Conservation (phyloP, 169 alveolate species). For the Plasmodium ovale region DNA sequence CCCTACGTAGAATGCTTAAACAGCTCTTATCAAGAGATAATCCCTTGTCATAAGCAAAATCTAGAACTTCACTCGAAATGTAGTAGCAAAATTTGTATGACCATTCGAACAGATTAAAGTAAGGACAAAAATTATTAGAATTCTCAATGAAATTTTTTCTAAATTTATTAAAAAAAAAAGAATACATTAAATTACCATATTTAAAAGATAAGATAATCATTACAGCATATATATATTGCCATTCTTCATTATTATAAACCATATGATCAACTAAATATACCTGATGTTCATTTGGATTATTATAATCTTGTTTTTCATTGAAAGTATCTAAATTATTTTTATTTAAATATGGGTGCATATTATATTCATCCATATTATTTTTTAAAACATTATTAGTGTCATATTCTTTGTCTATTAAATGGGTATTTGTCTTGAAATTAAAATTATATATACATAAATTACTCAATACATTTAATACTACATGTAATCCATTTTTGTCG, state of each 20-base stretch:
- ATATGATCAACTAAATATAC: constrained; percentile 30
- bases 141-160: constrained; percentile 19
- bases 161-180: constrained; percentile 54
- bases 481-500: constrained; percentile 37
- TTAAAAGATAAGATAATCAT: constrained; percentile 37
- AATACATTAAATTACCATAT: constrained; percentile 9
- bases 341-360: background rate
- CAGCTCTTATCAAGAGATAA: too few species aligned
- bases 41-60: constrained; percentile 7
- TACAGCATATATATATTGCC: constrained; percentile 49
- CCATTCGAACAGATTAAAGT: constrained; percentile 67
- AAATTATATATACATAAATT: constrained; percentile 61
- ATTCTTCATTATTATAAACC: constrained; percentile 59
- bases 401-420: constrained; percentile 13
- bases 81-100: constrained; percentile 44
- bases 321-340: background rate
- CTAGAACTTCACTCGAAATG: constrained; percentile 14
- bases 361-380: constrained; percentile 9
- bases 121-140: constrained; percentile 15
- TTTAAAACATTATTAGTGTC: background rate
- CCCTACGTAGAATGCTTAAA: too few species aligned
- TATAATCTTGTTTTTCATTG: constrained; percentile 5
- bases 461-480: constrained; percentile 19
- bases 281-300: constrained; percentile 16
- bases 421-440: constrained; percentile 33